These are phyloP conservation scores for Zea mays DNA, from an alignment of 176 grass and related monocot genomes.

Conservation along the genomic window Zm-B73-REFERENCE-NAM-5.0 NC_050102.1:122244501-122245000, in stretches of 20 bases:
- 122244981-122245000: too few species aligned
- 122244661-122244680: slow-evolving; percentile 18
- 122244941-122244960: slow-evolving; percentile 33
- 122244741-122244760: slow-evolving; percentile 18
- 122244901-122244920: neutral
- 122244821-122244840: neutral
- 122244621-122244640: neutral
- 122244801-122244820: neutral
- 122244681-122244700: slow-evolving; percentile 2
- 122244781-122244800: neutral
- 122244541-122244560: neutral
- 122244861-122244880: neutral
- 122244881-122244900: neutral
- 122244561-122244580: neutral
- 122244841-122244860: neutral
- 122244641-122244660: neutral
- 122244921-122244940: too few species aligned
- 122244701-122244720: neutral
- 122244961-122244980: slow-evolving; percentile 16
- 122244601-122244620: neutral
- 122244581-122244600: neutral
- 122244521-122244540: neutral
- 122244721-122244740: neutral
- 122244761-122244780: neutral
- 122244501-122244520: slow-evolving; percentile 8